Base-by-base conservation (phyloP, 805 yeast genomes). In the Debaryomyces tyrocola region DNA sequence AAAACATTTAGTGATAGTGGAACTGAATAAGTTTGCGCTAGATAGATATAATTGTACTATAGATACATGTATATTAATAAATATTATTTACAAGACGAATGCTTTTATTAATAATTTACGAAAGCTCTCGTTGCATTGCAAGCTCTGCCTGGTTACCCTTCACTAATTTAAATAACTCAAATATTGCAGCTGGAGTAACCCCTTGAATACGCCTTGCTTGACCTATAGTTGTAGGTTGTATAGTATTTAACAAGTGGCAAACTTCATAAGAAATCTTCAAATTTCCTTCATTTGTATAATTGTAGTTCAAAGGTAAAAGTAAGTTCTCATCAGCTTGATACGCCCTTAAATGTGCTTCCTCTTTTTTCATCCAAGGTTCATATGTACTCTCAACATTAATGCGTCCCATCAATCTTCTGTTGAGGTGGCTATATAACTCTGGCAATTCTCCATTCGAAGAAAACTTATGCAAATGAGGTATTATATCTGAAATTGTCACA, bases 131-230 rank as follows among this genome's bases (percentile, higher is more conserved):
- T 50, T 59, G 57, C 7, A 45, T 45, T 10, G 60, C 57, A 17
- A 57, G 46, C 29, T 55, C 56, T 4, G 33, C 44, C 48, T 68
- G 73, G 14, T 52, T 60, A 17, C 66, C 60, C 45, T 63, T 69
- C 6, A 75, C 75, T 45, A 85, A 62, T 50, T 83, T 74, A 59
- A 84, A 87, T 40, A 91, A 73, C 59, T 88, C 95, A 52, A 90
- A 86, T 14, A 89, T 73, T 0, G 97, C 94, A 0, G 97, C 92
- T 0, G 98, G 96, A 0, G 98, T 92, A 2, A 94, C 83, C 0
- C 99, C 98, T 58, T 94, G 96, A 10, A 92, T 86, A 55, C 98
- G 75, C 61, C 96, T 78, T 0, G 98, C 98, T 62, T 94, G 98
- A 0, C 98, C 98, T 38, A 94, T 81, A 0, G 97, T 94, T 44